Evolutionary conservation across 768 basidiomycete species (phyloP), one percentile per base, ranked within the genome.

Genomic region (Trametes meyenii): DNA sequence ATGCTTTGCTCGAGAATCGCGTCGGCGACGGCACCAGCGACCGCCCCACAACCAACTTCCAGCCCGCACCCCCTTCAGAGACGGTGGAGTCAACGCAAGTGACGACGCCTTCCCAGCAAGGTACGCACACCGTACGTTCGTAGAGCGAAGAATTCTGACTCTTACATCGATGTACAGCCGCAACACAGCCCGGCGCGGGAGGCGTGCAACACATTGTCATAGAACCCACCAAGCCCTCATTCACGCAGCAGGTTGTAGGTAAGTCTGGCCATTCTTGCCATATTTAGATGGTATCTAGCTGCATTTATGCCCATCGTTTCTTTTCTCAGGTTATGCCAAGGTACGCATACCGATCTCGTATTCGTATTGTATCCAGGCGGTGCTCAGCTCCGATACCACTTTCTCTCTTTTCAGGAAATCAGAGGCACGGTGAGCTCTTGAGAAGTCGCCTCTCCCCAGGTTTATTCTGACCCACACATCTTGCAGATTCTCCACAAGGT

Each of bases 241-340:
- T 63, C 38, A 50, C 29, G 11, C 62, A 63, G 46, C 50, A 63
- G 16, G 62, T 63, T 33, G 52, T 63, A 23, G 62, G 62, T 63
- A 17, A 16, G 62, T 58, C 1, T n/a, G n/a, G n/a, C n/a, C n/a
- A n/a, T n/a, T 1, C 14, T 11, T 12, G 24, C 2, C 1, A 11
- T 11, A 6, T 14, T 5, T 3, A n/a, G 10, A 26, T n/a, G 12
- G 8, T 14, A 26, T 35, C 5, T n/a, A 7, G 21, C 13, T 16
- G 4, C 48, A 19, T 7, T 1, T 24, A 11, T 17, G 46, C 7
- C 38, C 23, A 40, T 33, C 11, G 1, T 12, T 8, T 13, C 21
- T 11, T 10, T 5, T 36, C 29, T 5, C 40, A 63, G 62, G 62
- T 0, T 58, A 63, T 24, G 62, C 62, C 1, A 63, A 63, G 60